A percentile compares a stretch with the other conserved stretches of the same genome.
Evolutionary conservation across 345 rosid genomes (phyloP).

Genomic region (Lagerstroemia speciosa): DNA sequence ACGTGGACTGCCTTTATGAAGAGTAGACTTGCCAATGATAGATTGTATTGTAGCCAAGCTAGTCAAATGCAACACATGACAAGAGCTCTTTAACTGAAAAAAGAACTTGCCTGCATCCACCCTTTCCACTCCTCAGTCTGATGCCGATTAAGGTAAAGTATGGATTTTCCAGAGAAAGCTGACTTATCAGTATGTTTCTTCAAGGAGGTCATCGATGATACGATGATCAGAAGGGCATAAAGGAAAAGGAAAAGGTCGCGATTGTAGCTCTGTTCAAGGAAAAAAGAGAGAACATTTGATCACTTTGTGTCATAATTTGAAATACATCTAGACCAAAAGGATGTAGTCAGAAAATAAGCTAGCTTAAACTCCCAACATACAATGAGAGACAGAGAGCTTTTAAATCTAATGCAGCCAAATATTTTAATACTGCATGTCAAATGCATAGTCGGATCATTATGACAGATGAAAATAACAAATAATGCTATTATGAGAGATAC

Average conservation of each 20-base stretch:
- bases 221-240: slow-evolving; percentile 74
- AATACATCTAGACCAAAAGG: background rate
- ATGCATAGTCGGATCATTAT: background rate
- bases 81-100: background rate
- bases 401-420: background rate
- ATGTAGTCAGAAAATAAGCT: background rate
- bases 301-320: background rate
- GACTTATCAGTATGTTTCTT: slow-evolving; percentile 77
- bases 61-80: background rate
- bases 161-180: slow-evolving; percentile 63
- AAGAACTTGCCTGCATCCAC: slow-evolving; percentile 92
- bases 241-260: slow-evolving; percentile 92
- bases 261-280: slow-evolving; percentile 65
- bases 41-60: background rate
- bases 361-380: background rate
- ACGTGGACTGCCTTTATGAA: background rate
- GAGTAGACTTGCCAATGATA: background rate
- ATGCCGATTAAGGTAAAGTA: slow-evolving; percentile 79
- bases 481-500: background rate
- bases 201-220: slow-evolving; percentile 77
- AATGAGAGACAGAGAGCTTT: background rate
- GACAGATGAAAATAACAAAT: background rate
- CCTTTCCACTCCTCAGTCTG: slow-evolving; percentile 99
- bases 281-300: background rate
- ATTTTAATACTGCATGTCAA: background rate